Evolutionary conservation across 768 basidiomycete species (phyloP).

Genomic region (Pholiota conissans): DNA sequence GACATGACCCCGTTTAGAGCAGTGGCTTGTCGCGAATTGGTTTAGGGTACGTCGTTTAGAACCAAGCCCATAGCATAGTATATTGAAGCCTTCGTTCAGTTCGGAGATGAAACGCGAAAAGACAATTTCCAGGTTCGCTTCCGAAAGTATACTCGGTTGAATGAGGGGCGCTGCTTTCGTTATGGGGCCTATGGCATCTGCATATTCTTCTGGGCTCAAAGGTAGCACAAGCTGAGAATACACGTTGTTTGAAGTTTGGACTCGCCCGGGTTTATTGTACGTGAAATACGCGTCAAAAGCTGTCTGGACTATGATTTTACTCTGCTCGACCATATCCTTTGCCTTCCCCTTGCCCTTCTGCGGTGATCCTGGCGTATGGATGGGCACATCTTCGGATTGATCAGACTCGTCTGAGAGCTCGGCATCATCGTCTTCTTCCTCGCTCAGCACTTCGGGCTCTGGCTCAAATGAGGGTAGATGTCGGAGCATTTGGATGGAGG

Average conservation of each 20-base stretch:
- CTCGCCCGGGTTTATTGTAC: slow-evolving; percentile 51
- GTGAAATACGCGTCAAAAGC: slow-evolving; percentile 88
- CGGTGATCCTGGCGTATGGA: slow-evolving; percentile 10
- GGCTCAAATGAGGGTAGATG: background rate
- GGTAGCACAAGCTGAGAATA: slow-evolving; percentile 78
- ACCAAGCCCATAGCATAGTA: slow-evolving; percentile 87
- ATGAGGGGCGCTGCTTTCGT: slow-evolving; percentile 30
- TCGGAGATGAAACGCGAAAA: slow-evolving; percentile 70
- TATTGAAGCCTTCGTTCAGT: slow-evolving; percentile 81
- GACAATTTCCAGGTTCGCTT: slow-evolving; percentile 33
- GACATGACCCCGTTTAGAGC: slow-evolving; percentile 65
- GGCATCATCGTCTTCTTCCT: slow-evolving; percentile 19
- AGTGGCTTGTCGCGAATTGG: slow-evolving; percentile 60
- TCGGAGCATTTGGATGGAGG: background rate
- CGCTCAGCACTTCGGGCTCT: slow-evolving; percentile 8
- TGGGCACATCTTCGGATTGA: slow-evolving; percentile 13
- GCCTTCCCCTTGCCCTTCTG: slow-evolving; percentile 24
- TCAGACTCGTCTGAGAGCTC: slow-evolving; percentile 17
- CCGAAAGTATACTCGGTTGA: slow-evolving; percentile 32
- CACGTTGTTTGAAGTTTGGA: slow-evolving; percentile 75
- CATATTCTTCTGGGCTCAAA: slow-evolving; percentile 64
- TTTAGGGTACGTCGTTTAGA: slow-evolving; percentile 82
- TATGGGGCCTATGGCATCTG: slow-evolving; percentile 35
- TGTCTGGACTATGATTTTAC: slow-evolving; percentile 53
- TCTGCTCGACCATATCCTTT: slow-evolving; percentile 16